phyloP scores from a whole-genome alignment of 2,329 filamentous ascomycete genomes.

The Huntiella decipiens region DNA sequence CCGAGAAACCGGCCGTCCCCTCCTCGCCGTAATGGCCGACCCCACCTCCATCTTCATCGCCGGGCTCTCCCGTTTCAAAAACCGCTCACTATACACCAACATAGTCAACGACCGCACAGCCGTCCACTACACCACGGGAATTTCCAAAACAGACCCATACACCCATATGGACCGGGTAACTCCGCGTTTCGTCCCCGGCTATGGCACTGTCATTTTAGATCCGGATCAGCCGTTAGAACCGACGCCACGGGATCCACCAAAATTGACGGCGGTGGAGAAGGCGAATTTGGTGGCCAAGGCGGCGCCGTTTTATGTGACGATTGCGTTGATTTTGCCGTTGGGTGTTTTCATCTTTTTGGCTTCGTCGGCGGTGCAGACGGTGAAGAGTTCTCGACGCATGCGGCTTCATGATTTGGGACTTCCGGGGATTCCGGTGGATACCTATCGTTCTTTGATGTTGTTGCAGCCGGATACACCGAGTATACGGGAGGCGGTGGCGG shows the following conservation, averaged over 20 bases:
- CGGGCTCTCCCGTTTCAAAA: conserved; percentile 55
- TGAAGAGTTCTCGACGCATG: conserved; percentile 57
- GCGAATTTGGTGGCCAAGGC: conserved; percentile 7
- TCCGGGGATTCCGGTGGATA: conserved; percentile 44
- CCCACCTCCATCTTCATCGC: conserved; percentile 70
- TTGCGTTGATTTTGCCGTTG: conserved; percentile 56
- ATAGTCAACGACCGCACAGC: conserved; percentile 71
- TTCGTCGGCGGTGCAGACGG: conserved; percentile 59
- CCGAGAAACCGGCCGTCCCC: conserved; percentile 59
- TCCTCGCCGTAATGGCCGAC: conserved; percentile 68
- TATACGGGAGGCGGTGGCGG: no score
- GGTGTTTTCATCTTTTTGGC: conserved; percentile 51
- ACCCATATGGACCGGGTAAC: conserved; percentile 31
- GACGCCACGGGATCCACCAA: conserved; percentile 12
- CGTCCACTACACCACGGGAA: conserved; percentile 64
- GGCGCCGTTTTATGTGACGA: conserved; percentile 44
- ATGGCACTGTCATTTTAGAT: conserved; percentile 59
- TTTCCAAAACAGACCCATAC: conserved; percentile 63
- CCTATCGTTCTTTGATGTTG: conserved; percentile 59
- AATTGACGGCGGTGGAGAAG: conserved; percentile 17
- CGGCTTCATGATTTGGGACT: conserved; percentile 54
- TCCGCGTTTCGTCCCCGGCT: conserved; percentile 50
- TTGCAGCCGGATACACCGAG: conserved; percentile 27
- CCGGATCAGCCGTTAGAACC: conserved; percentile 36
- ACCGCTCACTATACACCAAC: conserved; percentile 67